Evolutionary conservation across 306 rosid genomes (phyloP).

Genomic region (barrel medic (Medicago truncatula)): MtrunA17r5.0-ANR NC_053049.1:13651001-13651500

Average conservation of each 20-base stretch:
- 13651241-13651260: constrained; percentile 56
- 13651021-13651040: no score
- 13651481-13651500: constrained; percentile 7
- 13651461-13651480: constrained; percentile 27
- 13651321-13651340: constrained; percentile 51
- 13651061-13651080: no score
- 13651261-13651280: constrained; percentile 41
- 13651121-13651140: no score
- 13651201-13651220: constrained; percentile 34
- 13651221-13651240: constrained; percentile 48
- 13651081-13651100: no score
- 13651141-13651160: no score
- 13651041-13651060: no score
- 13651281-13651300: constrained; percentile 38
- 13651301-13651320: constrained; percentile 46
- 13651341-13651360: constrained; percentile 35
- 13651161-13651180: background rate
- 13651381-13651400: constrained; percentile 7
- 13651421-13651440: constrained; percentile 48
- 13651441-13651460: constrained; percentile 43
- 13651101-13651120: no score
- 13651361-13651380: constrained; percentile 36
- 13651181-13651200: constrained; percentile 30
- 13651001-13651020: background rate
- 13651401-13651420: constrained; percentile 40